Conservation (phyloP, 2,329 filamentous ascomycete species). For the Aspergillus tamarii region DNA sequence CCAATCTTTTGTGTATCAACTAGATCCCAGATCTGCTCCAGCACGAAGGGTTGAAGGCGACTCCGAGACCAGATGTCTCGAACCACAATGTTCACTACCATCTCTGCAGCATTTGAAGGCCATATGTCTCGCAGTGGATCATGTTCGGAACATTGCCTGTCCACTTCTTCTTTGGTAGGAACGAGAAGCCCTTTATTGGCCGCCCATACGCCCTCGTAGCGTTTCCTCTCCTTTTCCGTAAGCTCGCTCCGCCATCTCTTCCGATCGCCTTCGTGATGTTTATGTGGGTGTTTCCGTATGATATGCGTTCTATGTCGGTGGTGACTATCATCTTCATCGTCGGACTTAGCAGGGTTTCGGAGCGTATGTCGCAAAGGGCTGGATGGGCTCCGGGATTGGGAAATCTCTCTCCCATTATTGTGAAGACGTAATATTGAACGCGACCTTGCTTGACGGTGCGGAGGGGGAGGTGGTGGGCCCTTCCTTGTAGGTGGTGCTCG, state of each 20-base stretch:
- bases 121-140: constrained; percentile 20
- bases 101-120: constrained; percentile 35
- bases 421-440: constrained; percentile 41
- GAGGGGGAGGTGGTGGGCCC: constrained; percentile 42
- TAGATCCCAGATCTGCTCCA: constrained; percentile 52
- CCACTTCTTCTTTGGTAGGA: constrained; percentile 18
- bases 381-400: constrained; percentile 39
- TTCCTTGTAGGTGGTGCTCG: constrained; percentile 44
- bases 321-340: constrained; percentile 34
- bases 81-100: constrained; percentile 51
- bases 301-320: constrained; percentile 39
- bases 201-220: constrained; percentile 56
- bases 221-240: constrained; percentile 49
- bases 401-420: constrained; percentile 31
- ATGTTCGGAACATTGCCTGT: constrained; percentile 13
- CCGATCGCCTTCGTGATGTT: constrained; percentile 53
- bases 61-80: constrained; percentile 55
- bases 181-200: constrained; percentile 50
- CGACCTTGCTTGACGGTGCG: constrained; percentile 41
- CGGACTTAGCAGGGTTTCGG: constrained; percentile 40
- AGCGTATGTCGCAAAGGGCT: constrained; percentile 48
- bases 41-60: constrained; percentile 39
- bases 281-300: constrained; percentile 50
- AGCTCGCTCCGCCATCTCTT: constrained; percentile 49
- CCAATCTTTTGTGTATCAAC: constrained; percentile 44